Conservation (phyloP, 78 protist genomes). For the Diacronema lutheri region DNA sequence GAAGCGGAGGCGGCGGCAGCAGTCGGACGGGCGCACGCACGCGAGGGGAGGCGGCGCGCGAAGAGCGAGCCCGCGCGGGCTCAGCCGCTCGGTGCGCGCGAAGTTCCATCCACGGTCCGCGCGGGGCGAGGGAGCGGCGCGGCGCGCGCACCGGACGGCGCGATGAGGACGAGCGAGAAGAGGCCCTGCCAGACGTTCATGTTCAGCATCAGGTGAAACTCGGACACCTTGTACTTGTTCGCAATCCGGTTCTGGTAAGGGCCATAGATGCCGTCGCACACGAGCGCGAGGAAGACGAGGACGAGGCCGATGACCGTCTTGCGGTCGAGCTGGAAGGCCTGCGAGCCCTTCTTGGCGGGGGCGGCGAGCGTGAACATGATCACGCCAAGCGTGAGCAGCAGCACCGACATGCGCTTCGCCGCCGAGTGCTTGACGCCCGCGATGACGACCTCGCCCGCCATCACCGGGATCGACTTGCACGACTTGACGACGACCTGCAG, state of each 20-base stretch:
- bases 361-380: constrained; percentile 11
- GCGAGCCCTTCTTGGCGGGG: neutral
- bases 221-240: neutral
- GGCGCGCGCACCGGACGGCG: neutral
- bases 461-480: constrained; percentile 55
- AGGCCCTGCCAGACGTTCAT: neutral
- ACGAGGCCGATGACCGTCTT: neutral
- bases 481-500: constrained; percentile 54
- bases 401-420: neutral
- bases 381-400: constrained; percentile 31
- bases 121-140: no score
- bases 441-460: constrained; percentile 14
- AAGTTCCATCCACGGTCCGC: no score
- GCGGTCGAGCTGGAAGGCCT: neutral
- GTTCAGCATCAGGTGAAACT: neutral
- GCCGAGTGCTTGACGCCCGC: neutral
- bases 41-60: no score
- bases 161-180: neutral
- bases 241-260: neutral
- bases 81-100: no score
- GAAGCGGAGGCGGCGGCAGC: no score
- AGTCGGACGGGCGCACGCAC: no score
- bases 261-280: neutral
- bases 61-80: no score
- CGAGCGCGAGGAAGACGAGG: neutral